Evolutionary conservation across 495 filamentous ascomycete genomes (phyloP).

Genomic region (Amorphotheca resinae): DNA sequence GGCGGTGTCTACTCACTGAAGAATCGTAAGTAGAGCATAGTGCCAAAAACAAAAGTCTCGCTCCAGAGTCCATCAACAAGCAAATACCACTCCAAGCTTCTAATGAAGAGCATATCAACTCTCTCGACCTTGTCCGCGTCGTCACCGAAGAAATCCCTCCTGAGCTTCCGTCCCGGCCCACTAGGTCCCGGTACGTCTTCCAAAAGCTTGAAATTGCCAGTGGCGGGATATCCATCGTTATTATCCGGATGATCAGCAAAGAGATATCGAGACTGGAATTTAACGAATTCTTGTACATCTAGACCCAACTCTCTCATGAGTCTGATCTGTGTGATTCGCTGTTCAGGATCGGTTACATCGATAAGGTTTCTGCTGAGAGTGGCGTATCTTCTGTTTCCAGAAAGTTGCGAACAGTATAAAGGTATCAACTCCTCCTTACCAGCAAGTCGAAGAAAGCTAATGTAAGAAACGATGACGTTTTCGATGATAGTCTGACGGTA

Average conservation of each 20-base stretch:
- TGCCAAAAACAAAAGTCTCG: constrained; percentile 54
- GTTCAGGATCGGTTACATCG: constrained; percentile 32
- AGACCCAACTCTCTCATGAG: constrained; percentile 46
- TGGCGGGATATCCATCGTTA: constrained; percentile 20
- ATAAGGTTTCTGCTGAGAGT: constrained; percentile 45
- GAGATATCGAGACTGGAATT: constrained; percentile 42
- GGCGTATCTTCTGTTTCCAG: constrained; percentile 31
- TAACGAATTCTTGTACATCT: constrained; percentile 34
- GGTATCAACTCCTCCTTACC: constrained; percentile 66
- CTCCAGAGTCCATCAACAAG: constrained; percentile 56
- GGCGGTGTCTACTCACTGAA: constrained; percentile 42
- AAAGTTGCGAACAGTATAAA: constrained; percentile 71
- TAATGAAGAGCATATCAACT: constrained; percentile 60
- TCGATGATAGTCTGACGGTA: constrained; percentile 28
- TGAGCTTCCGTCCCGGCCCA: constrained; percentile 31
- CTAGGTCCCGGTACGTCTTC: constrained; percentile 15
- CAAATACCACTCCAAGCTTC: constrained; percentile 74
- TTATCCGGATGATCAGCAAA: constrained; percentile 31
- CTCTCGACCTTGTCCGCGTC: constrained; percentile 45
- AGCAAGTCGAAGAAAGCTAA: constrained; percentile 58
- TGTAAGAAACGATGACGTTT: constrained; percentile 65
- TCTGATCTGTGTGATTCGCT: constrained; percentile 44
- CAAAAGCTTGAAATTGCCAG: constrained; percentile 37
- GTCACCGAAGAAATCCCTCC: constrained; percentile 52
- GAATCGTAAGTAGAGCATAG: constrained; percentile 58